A percentile compares a stretch with the other conserved stretches of the same genome.
phyloP scores from a whole-genome alignment of 73 alveolate species.

The Paramecium biaurelia region DNA sequence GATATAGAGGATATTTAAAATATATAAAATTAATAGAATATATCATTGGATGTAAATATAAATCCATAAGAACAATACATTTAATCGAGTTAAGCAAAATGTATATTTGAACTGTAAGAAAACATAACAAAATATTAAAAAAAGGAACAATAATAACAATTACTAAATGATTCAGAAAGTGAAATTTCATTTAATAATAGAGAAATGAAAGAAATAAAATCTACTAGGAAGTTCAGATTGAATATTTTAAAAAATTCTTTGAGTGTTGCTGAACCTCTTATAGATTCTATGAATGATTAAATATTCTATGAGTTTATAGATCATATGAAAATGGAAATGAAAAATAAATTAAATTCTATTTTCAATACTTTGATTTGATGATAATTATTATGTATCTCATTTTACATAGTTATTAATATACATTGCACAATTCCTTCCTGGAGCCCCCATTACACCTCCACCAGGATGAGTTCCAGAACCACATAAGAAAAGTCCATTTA shows the following conservation, averaged over 20 bases:
- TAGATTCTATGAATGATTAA: neutral
- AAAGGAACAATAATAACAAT: too few species aligned
- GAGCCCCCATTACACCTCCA: slow-evolving; percentile 86
- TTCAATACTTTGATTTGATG: neutral
- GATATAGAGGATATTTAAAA: too few species aligned
- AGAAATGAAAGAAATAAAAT: neutral
- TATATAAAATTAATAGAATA: too few species aligned
- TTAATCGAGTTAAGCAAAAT: too few species aligned
- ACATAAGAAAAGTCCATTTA: slow-evolving; percentile 66
- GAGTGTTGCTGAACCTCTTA: neutral
- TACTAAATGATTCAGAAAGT: too few species aligned
- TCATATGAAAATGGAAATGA: neutral
- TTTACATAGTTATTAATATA: neutral
- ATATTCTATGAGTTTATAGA: neutral
- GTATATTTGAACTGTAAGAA: too few species aligned
- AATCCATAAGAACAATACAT: too few species aligned
- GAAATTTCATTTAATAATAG: too few species aligned
- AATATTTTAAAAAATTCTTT: neutral
- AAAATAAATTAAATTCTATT: neutral
- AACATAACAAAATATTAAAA: too few species aligned
- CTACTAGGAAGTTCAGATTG: neutral
- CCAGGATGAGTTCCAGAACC: slow-evolving; percentile 82
- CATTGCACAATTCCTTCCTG: slow-evolving; percentile 74
- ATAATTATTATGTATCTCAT: neutral
- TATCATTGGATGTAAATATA: too few species aligned